Base-by-base conservation (phyloP, 306 rosid genomes). In the Dalbergia cochinchinensis region DNA sequence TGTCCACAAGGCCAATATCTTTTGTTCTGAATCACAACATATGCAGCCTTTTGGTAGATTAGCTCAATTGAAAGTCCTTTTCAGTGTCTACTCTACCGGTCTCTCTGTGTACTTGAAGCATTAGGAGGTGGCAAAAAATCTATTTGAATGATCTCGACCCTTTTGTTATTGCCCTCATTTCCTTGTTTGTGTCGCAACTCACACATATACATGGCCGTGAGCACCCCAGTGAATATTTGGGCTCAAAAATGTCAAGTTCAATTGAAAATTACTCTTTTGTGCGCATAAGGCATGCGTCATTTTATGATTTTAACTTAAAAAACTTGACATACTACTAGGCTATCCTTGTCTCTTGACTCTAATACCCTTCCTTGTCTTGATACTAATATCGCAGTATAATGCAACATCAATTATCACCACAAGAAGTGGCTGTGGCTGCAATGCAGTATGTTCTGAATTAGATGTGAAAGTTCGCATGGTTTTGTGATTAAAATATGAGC, bases 241-340 rank as follows among this genome's bases (percentile, higher is more conserved):
- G 37, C 22, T 53, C 51, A 16, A 31, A 67, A 67, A 55, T 48
- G 83, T 86, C 89, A 72, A 8, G 8, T 13, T 83, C 83, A 80
- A 34, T 31, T 76, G 85, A 76, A 80, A 83, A 51, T 71, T 35
- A 67, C 85, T 60, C 54, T 51, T 83, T 54, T 83, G 80, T 41
- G 69, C 48, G 63, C 60, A 65, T 77, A 58, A 76, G 85, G 65
- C 50, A 13, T 2, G 69, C 39, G 8, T 82, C 84, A 39, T 41
- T 82, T 37, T 16, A 73, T 82, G 82, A 39, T 41, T 82, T 37
- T 16, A 73, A 50, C 35, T 41, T 78, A 2, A 16, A 16, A 4
- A 8, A 65, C 57, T 51, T 51, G 4, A 66, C 48, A 73, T 26
- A 26, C 31, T 68, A 47, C 26, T 72, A 64, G 62, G 41, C 65